Evolutionary conservation across 2,329 filamentous ascomycete species (phyloP), one percentile per base, ranked within the genome.

Genomic region (Hypoxylon sp.): DNA sequence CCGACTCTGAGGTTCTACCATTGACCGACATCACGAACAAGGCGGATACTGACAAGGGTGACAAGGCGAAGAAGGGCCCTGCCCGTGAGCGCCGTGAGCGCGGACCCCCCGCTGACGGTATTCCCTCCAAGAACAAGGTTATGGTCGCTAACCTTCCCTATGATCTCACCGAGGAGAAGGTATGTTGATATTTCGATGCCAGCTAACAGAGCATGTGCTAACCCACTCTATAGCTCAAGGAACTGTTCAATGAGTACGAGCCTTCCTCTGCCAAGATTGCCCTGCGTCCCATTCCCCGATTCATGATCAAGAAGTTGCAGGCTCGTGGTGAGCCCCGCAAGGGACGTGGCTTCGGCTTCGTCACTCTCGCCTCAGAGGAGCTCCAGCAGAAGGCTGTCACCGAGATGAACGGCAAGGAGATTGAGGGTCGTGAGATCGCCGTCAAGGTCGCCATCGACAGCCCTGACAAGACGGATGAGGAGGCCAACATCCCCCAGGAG

Each of bases 221-320:
- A 64, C 38, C 40, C 65, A 71, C n/a, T 46, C 69, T 60, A 67
- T 59, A 97, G 94, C 91, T 99, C 71, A 92, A 97, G 80, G 93
- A 99, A 75, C 90, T 99, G 69, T 99, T 99, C 78, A 82, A 84
- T 69, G 90, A 86, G 59, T 99, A 97, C 80, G 83, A 91, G 71
- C 94, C 94, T 57, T 88, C 88, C 65, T 95, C 91, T 61, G 93
- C 94, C 75, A 99, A 97, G 86, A 97, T 99, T 70, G 94, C 94
- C 63, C 90, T 99, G 66, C 93, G 94, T 68, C 94, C 94, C 42
- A 99, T 99, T 65, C 94, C 94, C 65, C 92, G 93, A 69, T 99
- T 97, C 82, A 99, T 99, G 94, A 94, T 99, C 78, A 97, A 97
- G 88, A 99, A 99, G 85, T 90, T 99, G 59, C 92, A 96, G 79